These are phyloP conservation scores for Hyphopichia fennica DNA, from an alignment of 1,139 yeast genomes.

Conservation along the genomic window DNA sequence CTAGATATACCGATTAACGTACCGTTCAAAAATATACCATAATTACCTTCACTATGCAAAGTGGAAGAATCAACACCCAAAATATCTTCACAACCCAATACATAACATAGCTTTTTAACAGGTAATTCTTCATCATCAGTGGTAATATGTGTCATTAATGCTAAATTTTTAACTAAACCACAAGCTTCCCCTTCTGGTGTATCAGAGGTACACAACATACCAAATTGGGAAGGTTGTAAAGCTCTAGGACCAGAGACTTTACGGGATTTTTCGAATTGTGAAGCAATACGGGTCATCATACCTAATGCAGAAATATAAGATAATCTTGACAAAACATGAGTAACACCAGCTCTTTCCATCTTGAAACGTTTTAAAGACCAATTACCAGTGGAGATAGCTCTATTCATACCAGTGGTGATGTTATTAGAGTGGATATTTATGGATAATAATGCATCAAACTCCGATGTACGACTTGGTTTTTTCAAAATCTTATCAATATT, in stretches of 20 bases:
- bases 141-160: constrained; percentile 97
- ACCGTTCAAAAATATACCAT: constrained; percentile 89
- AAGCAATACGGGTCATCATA: constrained; percentile 99
- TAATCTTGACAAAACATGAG: constrained; percentile 88
- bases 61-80: constrained; percentile 80
- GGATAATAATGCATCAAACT: constrained; percentile 87
- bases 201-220: constrained; percentile 98
- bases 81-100: constrained; percentile 89
- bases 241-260: constrained; percentile 99
- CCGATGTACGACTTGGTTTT: constrained; percentile 92
- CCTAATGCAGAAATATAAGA: constrained; percentile 95
- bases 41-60: constrained; percentile 72
- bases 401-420: constrained; percentile 89
- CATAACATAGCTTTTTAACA: constrained; percentile 68
- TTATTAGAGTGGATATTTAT: constrained; percentile 89
- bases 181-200: constrained; percentile 99
- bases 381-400: constrained; percentile 97
- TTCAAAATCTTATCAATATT: constrained; percentile 90
- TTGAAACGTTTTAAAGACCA: constrained; percentile 98
- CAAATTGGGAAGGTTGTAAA: constrained; percentile 96
- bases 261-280: constrained; percentile 96
- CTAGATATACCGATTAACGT: constrained; percentile 88
- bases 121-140: constrained; percentile 98
- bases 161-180: constrained; percentile 95
- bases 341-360: constrained; percentile 99